Evolutionary conservation across 75 land plant genomes (phyloP).

Genomic region (Pinus taeda): DNA sequence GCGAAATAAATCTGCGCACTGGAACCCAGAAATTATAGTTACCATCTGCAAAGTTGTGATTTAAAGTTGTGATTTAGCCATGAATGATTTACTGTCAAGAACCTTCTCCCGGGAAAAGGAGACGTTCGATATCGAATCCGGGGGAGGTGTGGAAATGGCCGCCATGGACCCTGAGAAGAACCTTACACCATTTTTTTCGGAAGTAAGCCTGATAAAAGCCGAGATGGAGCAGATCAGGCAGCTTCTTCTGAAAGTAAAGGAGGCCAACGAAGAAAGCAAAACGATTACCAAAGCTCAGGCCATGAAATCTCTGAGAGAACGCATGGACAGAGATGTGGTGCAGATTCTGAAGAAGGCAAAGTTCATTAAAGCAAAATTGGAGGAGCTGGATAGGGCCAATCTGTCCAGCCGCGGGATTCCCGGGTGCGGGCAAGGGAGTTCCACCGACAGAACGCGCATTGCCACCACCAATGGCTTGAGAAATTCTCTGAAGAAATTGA

Average conservation of each 20-base stretch:
- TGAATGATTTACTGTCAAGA: slow-evolving; percentile 12
- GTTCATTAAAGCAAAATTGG: slow-evolving; percentile 31
- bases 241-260: slow-evolving; percentile 24
- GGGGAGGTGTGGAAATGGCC: slow-evolving; percentile 2
- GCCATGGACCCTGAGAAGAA: slow-evolving; percentile 11
- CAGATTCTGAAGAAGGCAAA: slow-evolving; percentile 26
- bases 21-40: no score
- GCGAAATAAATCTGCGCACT: no score
- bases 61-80: background rate
- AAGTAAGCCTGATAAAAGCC: slow-evolving; percentile 34
- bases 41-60: no score
- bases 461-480: slow-evolving; percentile 23
- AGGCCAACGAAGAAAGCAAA: slow-evolving; percentile 39
- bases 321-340: slow-evolving; percentile 35
- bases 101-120: slow-evolving; percentile 8
- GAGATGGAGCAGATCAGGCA: slow-evolving; percentile 31
- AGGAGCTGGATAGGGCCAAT: slow-evolving; percentile 28
- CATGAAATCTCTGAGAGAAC: slow-evolving; percentile 31
- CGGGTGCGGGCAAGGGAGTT: slow-evolving; percentile 33
- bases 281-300: slow-evolving; percentile 19
- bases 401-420: slow-evolving; percentile 14
- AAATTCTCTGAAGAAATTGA: slow-evolving; percentile 61
- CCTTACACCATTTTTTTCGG: slow-evolving; percentile 47
- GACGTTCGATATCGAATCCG: background rate
- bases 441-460: slow-evolving; percentile 29